Evolutionary conservation across 768 basidiomycete genomes (phyloP), one percentile per base, ranked within the genome.

Genomic region (Gyrodon lividus): DNA sequence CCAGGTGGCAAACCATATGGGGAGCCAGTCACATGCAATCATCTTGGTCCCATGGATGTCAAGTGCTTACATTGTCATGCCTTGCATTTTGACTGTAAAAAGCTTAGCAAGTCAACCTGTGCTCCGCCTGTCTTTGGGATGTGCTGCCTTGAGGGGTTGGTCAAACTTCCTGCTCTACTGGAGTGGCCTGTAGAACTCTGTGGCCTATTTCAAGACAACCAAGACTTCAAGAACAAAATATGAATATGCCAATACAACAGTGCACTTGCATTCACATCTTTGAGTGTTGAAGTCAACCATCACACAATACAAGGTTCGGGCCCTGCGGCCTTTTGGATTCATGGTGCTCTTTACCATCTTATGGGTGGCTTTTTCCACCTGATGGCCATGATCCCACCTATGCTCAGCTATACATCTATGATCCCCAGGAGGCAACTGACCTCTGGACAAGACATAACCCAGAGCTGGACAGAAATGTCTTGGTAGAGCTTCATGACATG

Each of bases 381-480:
- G 40, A 43, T 16, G 64, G 55, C 1, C 13, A 37, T 1, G 30
- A 28, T 0, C 69, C 75, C 0, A 28, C 46, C 0, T 78, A 71
- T 64, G 67, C 72, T 0, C 75, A 79, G 46, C 64, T 78, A 0
- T 77, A 75, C 43, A 62, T 77, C 2, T 67, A 73, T 60, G 74
- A 79, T 50, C 66, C 74, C 5, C 31, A 50, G 2, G 64, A 57
- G 1, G 75, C 76, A 0, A 64, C 72, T 1, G 22, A 72, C 3
- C 24, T 48, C 48, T 35, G 70, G 1, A 51, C 62, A 20, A n/a
- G 46, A 2, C 2, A 6, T 0, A 74, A 74, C 57, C 47, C 43
- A 24, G 50, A 62, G 4, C 51, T 70, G 0, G n/a, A 57, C 31
- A 8, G 9, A 16, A 48, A 26, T 0, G 62, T 63, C 2, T 62